Conservation (phyloP, 2,329 filamentous ascomycete genomes). For the Alternaria triticina region DNA sequence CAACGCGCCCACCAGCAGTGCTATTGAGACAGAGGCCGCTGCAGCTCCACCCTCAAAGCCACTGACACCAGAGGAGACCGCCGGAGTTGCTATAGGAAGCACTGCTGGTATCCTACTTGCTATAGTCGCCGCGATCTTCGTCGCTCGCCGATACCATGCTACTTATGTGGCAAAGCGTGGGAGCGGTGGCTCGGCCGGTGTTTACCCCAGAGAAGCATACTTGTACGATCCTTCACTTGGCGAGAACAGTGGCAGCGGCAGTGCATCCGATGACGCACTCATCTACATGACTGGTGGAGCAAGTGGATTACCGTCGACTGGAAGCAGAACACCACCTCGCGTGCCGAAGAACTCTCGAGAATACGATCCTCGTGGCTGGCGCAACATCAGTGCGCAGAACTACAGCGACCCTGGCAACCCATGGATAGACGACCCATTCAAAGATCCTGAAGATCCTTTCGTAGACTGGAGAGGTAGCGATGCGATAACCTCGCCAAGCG, state of each 20-base stretch:
- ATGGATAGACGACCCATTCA: slow-evolving; percentile 3
- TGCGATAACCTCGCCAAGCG: slow-evolving; percentile 9
- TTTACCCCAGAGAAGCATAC: slow-evolving; percentile 43
- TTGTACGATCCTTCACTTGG: slow-evolving; percentile 40
- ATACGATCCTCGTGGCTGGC: slow-evolving; percentile 6
- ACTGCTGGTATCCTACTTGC: slow-evolving; percentile 43
- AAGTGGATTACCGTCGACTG: slow-evolving; percentile 3
- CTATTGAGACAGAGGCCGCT: slow-evolving; percentile 14
- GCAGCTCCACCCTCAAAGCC: slow-evolving; percentile 19
- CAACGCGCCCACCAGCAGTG: slow-evolving; percentile 17
- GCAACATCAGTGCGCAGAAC: slow-evolving; percentile 5
- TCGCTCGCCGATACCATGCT: slow-evolving; percentile 40
- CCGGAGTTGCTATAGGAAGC: slow-evolving; percentile 44
- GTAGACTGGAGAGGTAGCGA: slow-evolving; percentile 7
- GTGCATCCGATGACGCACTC: slow-evolving; percentile 24
- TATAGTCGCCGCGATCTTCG: slow-evolving; percentile 39
- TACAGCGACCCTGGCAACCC: slow-evolving; percentile 19
- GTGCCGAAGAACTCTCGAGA: slow-evolving; percentile 3
- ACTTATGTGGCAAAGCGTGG: slow-evolving; percentile 26
- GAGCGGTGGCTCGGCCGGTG: slow-evolving; percentile 22
- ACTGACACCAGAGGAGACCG: slow-evolving; percentile 40
- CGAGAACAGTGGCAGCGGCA: neutral
- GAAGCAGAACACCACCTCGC: neutral
- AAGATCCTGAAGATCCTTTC: slow-evolving; percentile 7
- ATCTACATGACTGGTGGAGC: slow-evolving; percentile 34